These are phyloP conservation scores for Nidularia pulvinata DNA, from an alignment of 768 basidiomycete genomes.

Conservation along the genomic window DNA sequence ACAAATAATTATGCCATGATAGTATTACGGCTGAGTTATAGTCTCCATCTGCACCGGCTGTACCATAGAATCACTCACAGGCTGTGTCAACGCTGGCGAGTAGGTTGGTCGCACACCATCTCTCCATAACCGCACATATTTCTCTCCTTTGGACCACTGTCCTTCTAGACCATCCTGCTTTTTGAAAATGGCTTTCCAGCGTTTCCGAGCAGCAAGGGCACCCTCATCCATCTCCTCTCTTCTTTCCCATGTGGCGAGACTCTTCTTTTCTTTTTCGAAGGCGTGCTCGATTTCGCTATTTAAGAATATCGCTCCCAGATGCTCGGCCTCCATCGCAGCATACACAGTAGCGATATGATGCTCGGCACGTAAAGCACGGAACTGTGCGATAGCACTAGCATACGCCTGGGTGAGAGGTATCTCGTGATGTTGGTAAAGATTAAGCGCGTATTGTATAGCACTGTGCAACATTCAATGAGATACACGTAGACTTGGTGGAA, in stretches of 20 bases:
- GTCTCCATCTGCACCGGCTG: too few species aligned
- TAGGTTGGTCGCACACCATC: slow-evolving; percentile 69
- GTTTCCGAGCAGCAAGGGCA: slow-evolving; percentile 64
- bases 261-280: slow-evolving; percentile 61
- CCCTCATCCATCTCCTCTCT: slow-evolving; percentile 58
- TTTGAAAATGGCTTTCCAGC: slow-evolving; percentile 73
- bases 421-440: slow-evolving; percentile 66
- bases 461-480: slow-evolving; percentile 36
- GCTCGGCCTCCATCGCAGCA: slow-evolving; percentile 79
- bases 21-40: too few species aligned
- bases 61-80: too few species aligned
- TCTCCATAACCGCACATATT: slow-evolving; percentile 75
- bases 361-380: slow-evolving; percentile 85
- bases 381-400: slow-evolving; percentile 76
- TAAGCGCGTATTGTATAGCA: slow-evolving; percentile 77
- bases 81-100: slow-evolving; percentile 50
- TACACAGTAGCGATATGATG: slow-evolving; percentile 75
- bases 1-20: too few species aligned
- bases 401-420: slow-evolving; percentile 81
- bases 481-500: slow-evolving; percentile 4
- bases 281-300: slow-evolving; percentile 59
- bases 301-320: slow-evolving; percentile 67
- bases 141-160: slow-evolving; percentile 72
- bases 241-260: slow-evolving; percentile 58
- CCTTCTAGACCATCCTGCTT: slow-evolving; percentile 34